phyloP scores from a whole-genome alignment of 257 asterid genomes.

The Jacaranda mimosifolia region DNA sequence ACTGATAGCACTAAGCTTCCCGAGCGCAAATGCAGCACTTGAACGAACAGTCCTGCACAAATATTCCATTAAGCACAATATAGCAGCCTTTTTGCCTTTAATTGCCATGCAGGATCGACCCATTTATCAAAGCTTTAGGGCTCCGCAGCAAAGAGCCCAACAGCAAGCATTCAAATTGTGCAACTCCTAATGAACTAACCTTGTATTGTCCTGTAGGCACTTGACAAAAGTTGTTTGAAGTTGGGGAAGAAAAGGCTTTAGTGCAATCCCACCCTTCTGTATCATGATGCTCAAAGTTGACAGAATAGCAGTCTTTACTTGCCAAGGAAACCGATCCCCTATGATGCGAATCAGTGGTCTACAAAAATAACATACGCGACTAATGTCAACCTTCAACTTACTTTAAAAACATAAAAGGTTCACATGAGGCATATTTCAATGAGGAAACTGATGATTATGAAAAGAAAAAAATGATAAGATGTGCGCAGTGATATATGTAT shows the following conservation, averaged over 20 bases:
- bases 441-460: conserved; percentile 8
- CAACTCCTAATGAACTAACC: conserved; percentile 60
- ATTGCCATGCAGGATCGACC: too few relatives aligned
- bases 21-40: conserved; percentile 97
- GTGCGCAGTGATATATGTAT: background rate
- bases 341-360: conserved; percentile 99
- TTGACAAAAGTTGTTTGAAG: conserved; percentile 97
- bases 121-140: background rate
- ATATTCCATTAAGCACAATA: conserved; percentile 37
- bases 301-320: conserved; percentile 97
- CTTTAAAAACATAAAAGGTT: conserved; percentile 7
- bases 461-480: background rate
- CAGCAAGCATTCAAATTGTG: conserved; percentile 12
- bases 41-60: conserved; percentile 90
- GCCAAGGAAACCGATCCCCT: conserved; percentile 99
- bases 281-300: conserved; percentile 91
- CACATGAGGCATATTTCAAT: background rate
- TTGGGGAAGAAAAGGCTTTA: conserved; percentile 99
- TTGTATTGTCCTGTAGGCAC: conserved; percentile 94
- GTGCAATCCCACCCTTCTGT: conserved; percentile 90
- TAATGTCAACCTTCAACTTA: conserved; percentile 33
- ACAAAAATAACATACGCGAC: conserved; percentile 37
- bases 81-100: conserved; percentile 11
- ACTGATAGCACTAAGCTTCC: conserved; percentile 98
- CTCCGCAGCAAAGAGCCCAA: background rate